Evolutionary conservation across 2,329 filamentous ascomycete species (phyloP), one percentile per base, ranked within the genome.

Genomic region (Ophiostoma piceae): DNA sequence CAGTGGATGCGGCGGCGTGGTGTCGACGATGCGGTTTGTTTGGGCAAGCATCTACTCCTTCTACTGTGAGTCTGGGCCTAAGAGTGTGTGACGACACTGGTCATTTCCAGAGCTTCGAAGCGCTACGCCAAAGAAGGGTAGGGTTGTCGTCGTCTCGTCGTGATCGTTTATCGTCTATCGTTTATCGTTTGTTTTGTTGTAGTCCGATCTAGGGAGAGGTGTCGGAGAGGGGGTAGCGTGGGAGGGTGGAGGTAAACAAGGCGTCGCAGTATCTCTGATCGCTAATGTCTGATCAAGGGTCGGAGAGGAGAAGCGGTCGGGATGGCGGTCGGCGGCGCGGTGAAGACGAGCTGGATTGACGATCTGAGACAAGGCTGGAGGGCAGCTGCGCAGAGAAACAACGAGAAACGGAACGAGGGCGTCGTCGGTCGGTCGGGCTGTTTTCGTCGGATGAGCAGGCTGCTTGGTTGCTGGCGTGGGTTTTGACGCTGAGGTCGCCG

Each of bases 401-500:
- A 62, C 57, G 26, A 16, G 14, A 19, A 16, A 8, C 22, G 26
- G n/a, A 62, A 16, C 57, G 57, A 29, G 57, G 22, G 57, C 57
- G 57, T 62, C 26, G 57, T 62, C 57, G 35, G 65, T 66, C 65
- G 65, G 65, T 66, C 65, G 65, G 65, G 65, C 65, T 41, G 65
- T 60, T 65, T 68, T 65, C 69, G 69, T 66, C 57, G 65, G 37
- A 54, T 66, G 65, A 51, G 69, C 66, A 68, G 66, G 41, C 66
- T 67, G 51, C 57, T 39, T 26, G 64, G 32, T 32, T 43, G 54
- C 66, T 51, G 66, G 47, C 66, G 41, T 62, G 66, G 57, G 43
- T 35, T 66, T 62, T 57, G 47, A 43, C 47, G 60, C 66, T 70
- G 69, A 60, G 66, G 69, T 64, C 39, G 69, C 67, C 67, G 67